Evolutionary conservation across 441 rosid species (phyloP).

Genomic region (Raphanus hybrid): DNA sequence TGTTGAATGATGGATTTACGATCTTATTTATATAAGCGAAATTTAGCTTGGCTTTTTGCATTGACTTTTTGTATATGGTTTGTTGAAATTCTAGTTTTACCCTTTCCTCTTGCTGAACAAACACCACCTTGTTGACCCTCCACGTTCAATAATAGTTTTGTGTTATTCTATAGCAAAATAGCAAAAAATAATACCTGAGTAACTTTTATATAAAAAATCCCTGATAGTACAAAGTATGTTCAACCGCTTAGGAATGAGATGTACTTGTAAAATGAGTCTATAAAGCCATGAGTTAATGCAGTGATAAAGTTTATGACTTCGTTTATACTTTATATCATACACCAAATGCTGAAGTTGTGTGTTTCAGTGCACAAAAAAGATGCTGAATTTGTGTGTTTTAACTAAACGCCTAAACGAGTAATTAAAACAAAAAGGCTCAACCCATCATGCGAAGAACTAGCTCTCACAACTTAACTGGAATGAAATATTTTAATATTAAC

Average conservation of each 20-base stretch:
- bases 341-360: background rate
- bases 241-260: no score
- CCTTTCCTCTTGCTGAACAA: conserved; percentile 40
- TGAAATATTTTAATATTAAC: background rate
- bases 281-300: conserved; percentile 11
- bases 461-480: background rate
- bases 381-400: no score
- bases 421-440: background rate
- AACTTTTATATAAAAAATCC: background rate
- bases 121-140: conserved; percentile 41
- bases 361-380: no score
- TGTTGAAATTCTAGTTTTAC: conserved; percentile 32
- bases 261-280: conserved; percentile 19
- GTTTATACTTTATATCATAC: background rate
- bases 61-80: conserved; percentile 35
- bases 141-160: conserved; percentile 38
- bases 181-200: background rate
- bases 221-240: background rate
- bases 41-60: conserved; percentile 35
- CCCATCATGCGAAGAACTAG: background rate
- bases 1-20: conserved; percentile 28
- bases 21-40: conserved; percentile 42
- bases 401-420: conserved; percentile 6
- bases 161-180: conserved; percentile 25
- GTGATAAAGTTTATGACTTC: background rate